phyloP scores from a whole-genome alignment of 495 filamentous ascomycete species.

The Pyronema omphalodes region DNA sequence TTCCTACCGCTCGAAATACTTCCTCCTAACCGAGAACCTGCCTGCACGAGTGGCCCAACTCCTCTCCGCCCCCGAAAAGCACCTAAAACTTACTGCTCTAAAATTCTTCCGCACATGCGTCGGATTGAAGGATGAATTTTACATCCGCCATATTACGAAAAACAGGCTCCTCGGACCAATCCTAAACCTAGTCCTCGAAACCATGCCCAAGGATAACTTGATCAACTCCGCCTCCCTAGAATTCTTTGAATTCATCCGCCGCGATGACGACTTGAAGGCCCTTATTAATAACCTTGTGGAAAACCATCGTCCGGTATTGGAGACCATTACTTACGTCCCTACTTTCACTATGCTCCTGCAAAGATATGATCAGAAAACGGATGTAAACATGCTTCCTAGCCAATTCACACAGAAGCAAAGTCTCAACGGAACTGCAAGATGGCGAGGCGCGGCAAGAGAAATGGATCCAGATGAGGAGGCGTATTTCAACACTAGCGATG shows the following conservation, averaged over 20 bases:
- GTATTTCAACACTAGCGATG: constrained; percentile 82
- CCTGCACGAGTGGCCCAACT: constrained; percentile 68
- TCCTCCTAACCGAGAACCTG: constrained; percentile 65
- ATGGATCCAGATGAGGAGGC: constrained; percentile 77
- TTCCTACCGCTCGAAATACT: constrained; percentile 66
- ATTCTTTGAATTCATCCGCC: constrained; percentile 79
- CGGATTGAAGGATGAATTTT: constrained; percentile 77
- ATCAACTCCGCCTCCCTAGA: constrained; percentile 93
- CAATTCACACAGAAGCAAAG: constrained; percentile 28
- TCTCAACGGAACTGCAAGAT: constrained; percentile 44
- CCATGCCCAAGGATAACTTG: constrained; percentile 90
- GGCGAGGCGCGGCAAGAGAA: constrained; percentile 54
- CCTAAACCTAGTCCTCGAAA: constrained; percentile 68
- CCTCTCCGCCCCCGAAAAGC: constrained; percentile 71
- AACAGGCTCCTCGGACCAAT: constrained; percentile 75
- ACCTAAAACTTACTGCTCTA: constrained; percentile 76
- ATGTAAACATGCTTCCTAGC: constrained; percentile 10
- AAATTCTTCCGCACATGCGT: constrained; percentile 89
- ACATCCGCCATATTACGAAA: constrained; percentile 69
- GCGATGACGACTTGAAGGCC: constrained; percentile 56
- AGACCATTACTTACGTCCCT: constrained; percentile 65
- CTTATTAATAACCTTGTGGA: constrained; percentile 74
- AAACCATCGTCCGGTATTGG: constrained; percentile 66
- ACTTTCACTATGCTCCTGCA: constrained; percentile 60
- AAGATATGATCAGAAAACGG: constrained; percentile 51